Evolutionary conservation across 1,139 yeast genomes (phyloP).

Genomic region (Yamadazyma atlantica): DNA sequence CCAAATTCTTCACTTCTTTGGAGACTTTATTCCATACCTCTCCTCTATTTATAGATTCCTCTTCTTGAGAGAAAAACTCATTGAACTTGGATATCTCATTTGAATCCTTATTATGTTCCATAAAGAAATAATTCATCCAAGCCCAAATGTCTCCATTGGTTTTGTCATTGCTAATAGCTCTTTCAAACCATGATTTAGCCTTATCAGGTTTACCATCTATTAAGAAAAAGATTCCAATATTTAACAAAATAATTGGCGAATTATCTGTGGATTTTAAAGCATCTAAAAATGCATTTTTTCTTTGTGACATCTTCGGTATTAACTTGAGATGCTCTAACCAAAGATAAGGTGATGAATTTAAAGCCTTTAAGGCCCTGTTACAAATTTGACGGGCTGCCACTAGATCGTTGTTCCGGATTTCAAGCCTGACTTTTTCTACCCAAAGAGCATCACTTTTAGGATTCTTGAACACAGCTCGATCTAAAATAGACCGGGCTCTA

Average conservation of each 20-base stretch:
- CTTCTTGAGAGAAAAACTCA: slow-evolving; percentile 23
- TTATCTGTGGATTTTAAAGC: slow-evolving; percentile 71
- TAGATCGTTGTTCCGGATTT: slow-evolving; percentile 47
- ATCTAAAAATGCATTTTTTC: slow-evolving; percentile 66
- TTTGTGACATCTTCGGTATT: slow-evolving; percentile 52
- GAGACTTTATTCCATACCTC: slow-evolving; percentile 50
- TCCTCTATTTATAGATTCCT: slow-evolving; percentile 60
- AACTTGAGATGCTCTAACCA: slow-evolving; percentile 63
- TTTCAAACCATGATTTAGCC: slow-evolving; percentile 74
- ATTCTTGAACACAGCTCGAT: slow-evolving; percentile 58
- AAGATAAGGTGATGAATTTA: slow-evolving; percentile 58
- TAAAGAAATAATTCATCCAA: slow-evolving; percentile 53
- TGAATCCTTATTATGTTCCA: slow-evolving; percentile 20
- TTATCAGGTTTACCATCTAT: slow-evolving; percentile 61
- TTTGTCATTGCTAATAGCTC: slow-evolving; percentile 55
- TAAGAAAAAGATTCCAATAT: slow-evolving; percentile 73
- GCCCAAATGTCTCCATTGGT: slow-evolving; percentile 78
- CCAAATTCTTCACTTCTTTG: slow-evolving; percentile 45
- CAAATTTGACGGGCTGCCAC: slow-evolving; percentile 57
- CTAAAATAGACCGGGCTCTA: slow-evolving; percentile 72
- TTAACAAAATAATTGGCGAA: slow-evolving; percentile 55
- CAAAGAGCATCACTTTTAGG: slow-evolving; percentile 54
- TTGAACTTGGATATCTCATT: slow-evolving; percentile 19
- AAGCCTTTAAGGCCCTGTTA: slow-evolving; percentile 57
- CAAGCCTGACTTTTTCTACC: slow-evolving; percentile 60